Evolutionary conservation across 1,284 basidiomycete species (phyloP).

Genomic region (Cryptococcus wingfieldii): DNA sequence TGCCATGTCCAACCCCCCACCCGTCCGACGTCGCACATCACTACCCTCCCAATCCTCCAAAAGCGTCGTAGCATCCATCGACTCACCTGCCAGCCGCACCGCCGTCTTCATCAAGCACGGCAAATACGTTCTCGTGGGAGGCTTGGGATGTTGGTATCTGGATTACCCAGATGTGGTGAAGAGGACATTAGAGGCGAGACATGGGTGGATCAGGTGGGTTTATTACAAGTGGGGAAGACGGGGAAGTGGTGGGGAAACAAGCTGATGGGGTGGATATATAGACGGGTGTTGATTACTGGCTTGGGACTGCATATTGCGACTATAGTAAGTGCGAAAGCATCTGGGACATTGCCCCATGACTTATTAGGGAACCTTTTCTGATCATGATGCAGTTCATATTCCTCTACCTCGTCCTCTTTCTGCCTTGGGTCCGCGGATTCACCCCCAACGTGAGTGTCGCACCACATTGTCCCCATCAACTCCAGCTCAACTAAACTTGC

Average conservation of each 20-base stretch:
- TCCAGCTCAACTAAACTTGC: background rate
- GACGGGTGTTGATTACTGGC: slow-evolving; percentile 20
- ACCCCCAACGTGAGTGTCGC: slow-evolving; percentile 44
- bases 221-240: background rate
- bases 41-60: slow-evolving; percentile 19
- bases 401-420: slow-evolving; percentile 47
- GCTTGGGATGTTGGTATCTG: slow-evolving; percentile 39
- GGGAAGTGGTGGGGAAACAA: background rate
- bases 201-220: slow-evolving; percentile 28
- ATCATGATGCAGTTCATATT: slow-evolving; percentile 33
- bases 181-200: slow-evolving; percentile 15
- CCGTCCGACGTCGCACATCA: slow-evolving; percentile 20
- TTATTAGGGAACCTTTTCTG: background rate
- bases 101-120: slow-evolving; percentile 38
- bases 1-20: background rate
- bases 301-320: slow-evolving; percentile 33
- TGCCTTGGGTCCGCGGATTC: slow-evolving; percentile 46
- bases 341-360: background rate
- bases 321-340: slow-evolving; percentile 21
- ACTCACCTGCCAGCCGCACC: slow-evolving; percentile 4
- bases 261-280: background rate
- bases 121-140: slow-evolving; percentile 43
- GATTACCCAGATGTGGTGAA: slow-evolving; percentile 21
- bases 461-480: background rate
- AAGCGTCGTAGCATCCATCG: slow-evolving; percentile 14